Base-by-base conservation (phyloP, 805 yeast species). In the Candida caryicola region DNA sequence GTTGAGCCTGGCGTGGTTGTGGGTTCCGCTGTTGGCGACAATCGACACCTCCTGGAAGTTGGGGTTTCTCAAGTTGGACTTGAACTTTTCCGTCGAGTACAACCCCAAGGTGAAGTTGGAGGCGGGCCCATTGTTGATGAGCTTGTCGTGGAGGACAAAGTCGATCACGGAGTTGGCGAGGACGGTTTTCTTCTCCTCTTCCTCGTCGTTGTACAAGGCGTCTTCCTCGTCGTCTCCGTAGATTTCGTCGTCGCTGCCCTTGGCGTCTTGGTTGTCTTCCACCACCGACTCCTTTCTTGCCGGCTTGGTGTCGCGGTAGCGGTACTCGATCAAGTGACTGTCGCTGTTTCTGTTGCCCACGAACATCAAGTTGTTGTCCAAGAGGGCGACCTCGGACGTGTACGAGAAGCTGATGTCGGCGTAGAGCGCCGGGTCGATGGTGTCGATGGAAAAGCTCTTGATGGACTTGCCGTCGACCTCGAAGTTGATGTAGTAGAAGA, bases 61-160 rank as follows among this genome's bases (percentile, higher is more conserved):
- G 2, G 95, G 91, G 53, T 85, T 85, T 0, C 76, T 65, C 19
- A 84, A 67, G 32, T 88, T 86, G 39, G 81, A 76, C 8, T 76
- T 65, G 39, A 69, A 73, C 31, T 65, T 64, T 13, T 77, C 80
- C 0, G 76, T 69, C 0, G 84, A 73, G 18, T 75, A 67, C 34
- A 71, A 69, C 0, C 90, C 96, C 23, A 81, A 49, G 0, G 89
- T 72, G 45, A 89, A 72, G 29, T 80, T 77, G 2, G 85, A 69
- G 9, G 85, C 66, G 0, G 96, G 95, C 0, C 96, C 96, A 47
- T 75, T 69, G 50, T 81, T 85, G 2, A 72, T 51, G 8, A 89
- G 54, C 1, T 63, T 60, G 46, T 87, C 93, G 23, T 73, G 63
- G 2, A 25, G 17, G 2, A 28, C 35, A 17, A 36, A 40, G 13